These are phyloP conservation scores for Xylaria sp. DNA, from an alignment of 2,329 filamentous ascomycete genomes.

Conservation along the genomic window DNA sequence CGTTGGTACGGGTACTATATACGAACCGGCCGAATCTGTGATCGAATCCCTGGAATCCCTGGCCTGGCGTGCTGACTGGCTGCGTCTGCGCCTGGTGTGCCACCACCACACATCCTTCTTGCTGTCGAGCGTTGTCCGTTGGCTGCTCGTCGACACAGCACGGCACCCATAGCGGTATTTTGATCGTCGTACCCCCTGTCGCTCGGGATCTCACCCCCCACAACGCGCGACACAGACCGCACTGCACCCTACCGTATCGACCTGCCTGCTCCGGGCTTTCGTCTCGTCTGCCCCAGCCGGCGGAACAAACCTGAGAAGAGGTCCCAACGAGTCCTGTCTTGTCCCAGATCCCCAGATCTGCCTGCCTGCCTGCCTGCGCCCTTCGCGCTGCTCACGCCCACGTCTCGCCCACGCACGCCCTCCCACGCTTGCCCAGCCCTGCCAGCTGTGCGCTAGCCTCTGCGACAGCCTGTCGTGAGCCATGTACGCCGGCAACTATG, in stretches of 20 bases:
- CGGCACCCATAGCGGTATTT: conserved; percentile 36
- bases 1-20: conserved; percentile 14
- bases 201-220: conserved; percentile 47
- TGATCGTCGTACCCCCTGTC: conserved; percentile 48
- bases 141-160: conserved; percentile 19
- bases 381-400: conserved; percentile 21
- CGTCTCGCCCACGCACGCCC: conserved; percentile 40
- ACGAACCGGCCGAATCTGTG: conserved; percentile 27
- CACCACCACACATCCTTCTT: conserved; percentile 27
- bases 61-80: conserved; percentile 27
- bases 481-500: conserved; percentile 68
- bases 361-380: conserved; percentile 19
- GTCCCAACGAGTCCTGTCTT: conserved; percentile 45
- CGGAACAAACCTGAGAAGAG: conserved; percentile 43
- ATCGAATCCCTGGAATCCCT: conserved; percentile 20
- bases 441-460: conserved; percentile 46
- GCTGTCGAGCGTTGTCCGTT: conserved; percentile 30
- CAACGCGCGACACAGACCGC: conserved; percentile 45
- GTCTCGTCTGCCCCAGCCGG: conserved; percentile 39
- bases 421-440: conserved; percentile 44
- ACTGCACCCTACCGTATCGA: conserved; percentile 25
- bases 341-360: conserved; percentile 48
- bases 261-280: conserved; percentile 36
- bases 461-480: conserved; percentile 51
- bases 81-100: conserved; percentile 32